Base-by-base conservation (phyloP, 495 filamentous ascomycete genomes). In the Penicillium mononematosum region DNA sequence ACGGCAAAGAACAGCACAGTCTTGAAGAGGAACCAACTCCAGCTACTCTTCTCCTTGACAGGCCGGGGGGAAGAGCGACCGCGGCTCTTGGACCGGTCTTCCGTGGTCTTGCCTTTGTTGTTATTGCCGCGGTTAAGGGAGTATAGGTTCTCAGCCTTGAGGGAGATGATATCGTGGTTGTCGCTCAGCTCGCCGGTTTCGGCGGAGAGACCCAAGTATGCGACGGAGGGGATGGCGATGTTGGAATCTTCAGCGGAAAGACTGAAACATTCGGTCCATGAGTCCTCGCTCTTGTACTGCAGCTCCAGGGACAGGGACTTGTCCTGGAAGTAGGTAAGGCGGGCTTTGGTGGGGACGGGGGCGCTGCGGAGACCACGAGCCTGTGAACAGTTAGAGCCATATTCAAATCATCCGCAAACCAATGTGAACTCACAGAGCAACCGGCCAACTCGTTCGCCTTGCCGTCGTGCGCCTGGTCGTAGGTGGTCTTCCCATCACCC, bases 181-280 rank as follows among this genome's bases (percentile, higher is more conserved):
- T 99, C 95, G 70, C 83, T 90, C 62, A 99, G 81, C 75, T 99
- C 95, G 63, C 95, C 95, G 25, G 92, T 97, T 78, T 98, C 92
- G 42, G 92, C 92, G 55, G 84, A 90, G 76, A 99, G 96, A 63
- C 95, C 95, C 14, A 99, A 83, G 75, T 99, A 99, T 20, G 91
- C 85, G 34, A 97, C 90, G 19, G 88, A 84, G 42, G 95, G 95
- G 55, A 99, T 87, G 61, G 87, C 86, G 58, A 91, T 85, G 63
- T 86, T 82, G 65, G 75, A 76, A 43, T 88, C 87, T 8, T 80
- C 78, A 39, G 83, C 76, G 29, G 58, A 71, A 10, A 86, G 74
- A 50, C 85, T 85, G 78, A 98, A 98, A 80, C 95, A 99, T 27
- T 88, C 79, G 52, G 84, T 86, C 95, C 95, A 99, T 61, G 89